Conservation (phyloP, 164 flowering plant genomes). For the Kalanchoe fedtschenkoi region DNA sequence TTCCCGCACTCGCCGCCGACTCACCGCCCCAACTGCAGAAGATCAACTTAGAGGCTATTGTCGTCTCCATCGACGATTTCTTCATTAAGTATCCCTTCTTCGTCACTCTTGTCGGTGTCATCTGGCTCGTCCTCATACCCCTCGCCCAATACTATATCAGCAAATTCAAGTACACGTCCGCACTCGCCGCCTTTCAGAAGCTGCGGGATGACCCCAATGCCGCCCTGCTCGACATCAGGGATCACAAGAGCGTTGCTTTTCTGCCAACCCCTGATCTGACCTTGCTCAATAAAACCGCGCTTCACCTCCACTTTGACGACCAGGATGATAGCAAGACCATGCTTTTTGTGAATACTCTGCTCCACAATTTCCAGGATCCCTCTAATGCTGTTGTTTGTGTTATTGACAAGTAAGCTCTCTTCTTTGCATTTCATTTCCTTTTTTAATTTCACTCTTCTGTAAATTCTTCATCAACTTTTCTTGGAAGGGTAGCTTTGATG, state of each 20-base stretch:
- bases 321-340: constrained; percentile 55
- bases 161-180: constrained; percentile 54
- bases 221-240: constrained; percentile 72
- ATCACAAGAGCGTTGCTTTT: constrained; percentile 26
- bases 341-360: constrained; percentile 53
- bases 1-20: background rate
- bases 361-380: constrained; percentile 45
- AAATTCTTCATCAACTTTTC: constrained; percentile 14
- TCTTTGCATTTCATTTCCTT: background rate
- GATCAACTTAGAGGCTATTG: constrained; percentile 54
- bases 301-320: constrained; percentile 46
- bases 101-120: constrained; percentile 59
- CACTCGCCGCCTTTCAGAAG: constrained; percentile 62
- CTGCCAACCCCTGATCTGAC: constrained; percentile 70
- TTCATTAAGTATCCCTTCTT: constrained; percentile 72
- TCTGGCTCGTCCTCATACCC: constrained; percentile 80
- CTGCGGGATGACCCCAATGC: constrained; percentile 52
- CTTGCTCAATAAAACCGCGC: constrained; percentile 34
- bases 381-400: constrained; percentile 45
- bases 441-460: background rate
- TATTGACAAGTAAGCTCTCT: constrained; percentile 58
- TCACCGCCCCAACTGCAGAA: constrained; percentile 18
- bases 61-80: constrained; percentile 71
- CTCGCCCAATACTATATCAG: constrained; percentile 44
- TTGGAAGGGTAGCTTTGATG: constrained; percentile 96